phyloP scores from a whole-genome alignment of 2,329 filamentous ascomycete genomes.

The Calonectria henricotiae region DNA sequence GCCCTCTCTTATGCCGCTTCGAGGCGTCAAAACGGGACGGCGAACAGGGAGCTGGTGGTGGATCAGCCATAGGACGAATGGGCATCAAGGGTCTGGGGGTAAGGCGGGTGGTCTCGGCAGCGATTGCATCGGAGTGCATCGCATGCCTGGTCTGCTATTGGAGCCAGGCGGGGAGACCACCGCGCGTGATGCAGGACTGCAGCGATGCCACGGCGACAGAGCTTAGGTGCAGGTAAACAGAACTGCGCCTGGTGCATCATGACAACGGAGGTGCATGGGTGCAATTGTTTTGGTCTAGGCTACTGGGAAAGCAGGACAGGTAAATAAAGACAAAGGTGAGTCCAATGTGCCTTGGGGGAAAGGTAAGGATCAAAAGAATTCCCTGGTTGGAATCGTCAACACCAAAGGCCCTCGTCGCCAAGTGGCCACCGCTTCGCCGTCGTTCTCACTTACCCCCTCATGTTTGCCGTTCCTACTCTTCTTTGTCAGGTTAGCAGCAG shows the following conservation, averaged over 20 bases:
- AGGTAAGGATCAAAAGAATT: background rate
- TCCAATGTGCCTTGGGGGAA: constrained; percentile 5
- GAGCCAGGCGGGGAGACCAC: constrained; percentile 40
- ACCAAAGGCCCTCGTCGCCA: constrained; percentile 29
- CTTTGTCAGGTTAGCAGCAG: constrained; percentile 10
- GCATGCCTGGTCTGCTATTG: constrained; percentile 44
- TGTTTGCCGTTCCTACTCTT: constrained; percentile 26
- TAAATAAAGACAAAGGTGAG: constrained; percentile 31
- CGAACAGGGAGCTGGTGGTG: constrained; percentile 28
- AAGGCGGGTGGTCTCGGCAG: constrained; percentile 36
- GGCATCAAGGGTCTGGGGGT: constrained; percentile 8
- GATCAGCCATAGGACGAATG: constrained; percentile 32
- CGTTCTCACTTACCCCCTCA: constrained; percentile 4
- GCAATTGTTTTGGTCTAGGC: constrained; percentile 29
- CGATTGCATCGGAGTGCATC: constrained; percentile 32
- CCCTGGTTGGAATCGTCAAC: constrained; percentile 33
- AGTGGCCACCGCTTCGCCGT: background rate
- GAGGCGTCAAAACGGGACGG: constrained; percentile 27
- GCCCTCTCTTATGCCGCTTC: constrained; percentile 1
- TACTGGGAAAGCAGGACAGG: constrained; percentile 8
- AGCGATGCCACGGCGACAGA: constrained; percentile 53
- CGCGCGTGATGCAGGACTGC: constrained; percentile 46
- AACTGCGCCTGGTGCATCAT: constrained; percentile 46
- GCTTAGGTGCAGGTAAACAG: constrained; percentile 51
- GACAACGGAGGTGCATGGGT: constrained; percentile 42